Conservation (phyloP, 768 basidiomycete species). For the Boletus rufocinnamomeus region DNA sequence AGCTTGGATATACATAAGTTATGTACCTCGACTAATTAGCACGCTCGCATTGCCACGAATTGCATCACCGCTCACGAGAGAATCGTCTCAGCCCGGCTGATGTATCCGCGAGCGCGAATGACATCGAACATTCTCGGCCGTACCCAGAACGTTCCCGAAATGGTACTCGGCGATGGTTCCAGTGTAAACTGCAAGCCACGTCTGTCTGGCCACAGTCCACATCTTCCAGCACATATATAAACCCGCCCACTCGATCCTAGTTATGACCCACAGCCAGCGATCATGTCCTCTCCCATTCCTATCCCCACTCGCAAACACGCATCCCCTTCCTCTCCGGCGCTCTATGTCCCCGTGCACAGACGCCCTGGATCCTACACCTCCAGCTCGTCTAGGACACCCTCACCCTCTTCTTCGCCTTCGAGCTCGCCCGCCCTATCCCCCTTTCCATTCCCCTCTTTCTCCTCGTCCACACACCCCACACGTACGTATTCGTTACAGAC, state of each 20-base stretch:
- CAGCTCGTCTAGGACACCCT: conserved; percentile 14
- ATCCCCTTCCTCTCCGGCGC: conserved; percentile 5
- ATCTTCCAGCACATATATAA: conserved; percentile 2
- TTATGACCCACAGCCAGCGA: conserved; percentile 1
- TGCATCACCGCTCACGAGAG: conserved; percentile 27
- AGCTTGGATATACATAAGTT: not conserved
- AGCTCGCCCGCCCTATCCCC: conserved; percentile 10
- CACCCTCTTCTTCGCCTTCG: conserved; percentile 14
- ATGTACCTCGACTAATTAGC: conserved; percentile 9
- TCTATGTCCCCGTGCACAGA: conserved; percentile 46
- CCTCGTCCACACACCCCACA: not conserved
- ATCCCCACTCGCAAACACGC: conserved; percentile 16
- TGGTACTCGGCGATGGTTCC: not conserved
- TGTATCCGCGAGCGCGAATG: not conserved
- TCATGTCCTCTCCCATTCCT: conserved; percentile 32
- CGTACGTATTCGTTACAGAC: not conserved
- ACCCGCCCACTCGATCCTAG: not conserved
- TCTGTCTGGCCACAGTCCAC: conserved; percentile 1
- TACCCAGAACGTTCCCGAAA: not conserved
- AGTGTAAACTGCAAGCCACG: not conserved
- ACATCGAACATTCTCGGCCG: conserved; percentile 19
- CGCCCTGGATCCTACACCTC: conserved; percentile 24
- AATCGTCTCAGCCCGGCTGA: not conserved
- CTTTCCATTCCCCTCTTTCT: no score
- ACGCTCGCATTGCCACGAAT: conserved; percentile 15